Conservation (phyloP, 2,329 filamentous ascomycete species). For the Calonectria naviculata region DNA sequence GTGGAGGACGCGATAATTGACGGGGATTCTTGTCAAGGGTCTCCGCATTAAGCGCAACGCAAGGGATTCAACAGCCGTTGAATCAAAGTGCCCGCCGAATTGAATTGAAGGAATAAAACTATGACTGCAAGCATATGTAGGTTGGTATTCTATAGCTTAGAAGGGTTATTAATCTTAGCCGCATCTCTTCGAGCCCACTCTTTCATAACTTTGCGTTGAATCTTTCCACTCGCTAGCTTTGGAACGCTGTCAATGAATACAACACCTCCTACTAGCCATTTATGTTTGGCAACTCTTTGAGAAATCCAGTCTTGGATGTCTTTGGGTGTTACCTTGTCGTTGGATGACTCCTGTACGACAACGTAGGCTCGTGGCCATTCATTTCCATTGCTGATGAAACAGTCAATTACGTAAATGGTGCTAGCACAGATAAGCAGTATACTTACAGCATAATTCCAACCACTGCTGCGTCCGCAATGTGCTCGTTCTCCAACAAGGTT, state of each 20-base stretch:
- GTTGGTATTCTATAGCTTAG: background rate
- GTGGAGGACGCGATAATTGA: no score
- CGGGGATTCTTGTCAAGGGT: background rate
- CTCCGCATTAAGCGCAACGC: background rate
- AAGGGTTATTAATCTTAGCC: constrained; percentile 30
- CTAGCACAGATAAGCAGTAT: background rate
- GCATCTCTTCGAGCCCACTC: constrained; percentile 68
- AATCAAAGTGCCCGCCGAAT: background rate
- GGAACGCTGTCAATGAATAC: constrained; percentile 67
- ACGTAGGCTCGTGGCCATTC: constrained; percentile 67
- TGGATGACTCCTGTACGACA: constrained; percentile 57
- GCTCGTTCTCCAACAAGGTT: constrained; percentile 61
- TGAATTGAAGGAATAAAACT: background rate
- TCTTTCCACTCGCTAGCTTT: constrained; percentile 68
- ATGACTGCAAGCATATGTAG: background rate
- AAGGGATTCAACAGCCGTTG: background rate
- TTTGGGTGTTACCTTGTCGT: constrained; percentile 56
- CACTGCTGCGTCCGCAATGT: constrained; percentile 65
- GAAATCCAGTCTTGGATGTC: constrained; percentile 64
- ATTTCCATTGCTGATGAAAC: constrained; percentile 50
- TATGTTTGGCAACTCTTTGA: constrained; percentile 61
- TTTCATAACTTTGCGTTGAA: constrained; percentile 65
- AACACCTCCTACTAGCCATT: constrained; percentile 62
- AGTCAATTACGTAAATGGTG: background rate
- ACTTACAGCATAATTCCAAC: constrained; percentile 62